Base-by-base conservation (phyloP, 805 yeast genomes). In the Soucietia sequanensis region DNA sequence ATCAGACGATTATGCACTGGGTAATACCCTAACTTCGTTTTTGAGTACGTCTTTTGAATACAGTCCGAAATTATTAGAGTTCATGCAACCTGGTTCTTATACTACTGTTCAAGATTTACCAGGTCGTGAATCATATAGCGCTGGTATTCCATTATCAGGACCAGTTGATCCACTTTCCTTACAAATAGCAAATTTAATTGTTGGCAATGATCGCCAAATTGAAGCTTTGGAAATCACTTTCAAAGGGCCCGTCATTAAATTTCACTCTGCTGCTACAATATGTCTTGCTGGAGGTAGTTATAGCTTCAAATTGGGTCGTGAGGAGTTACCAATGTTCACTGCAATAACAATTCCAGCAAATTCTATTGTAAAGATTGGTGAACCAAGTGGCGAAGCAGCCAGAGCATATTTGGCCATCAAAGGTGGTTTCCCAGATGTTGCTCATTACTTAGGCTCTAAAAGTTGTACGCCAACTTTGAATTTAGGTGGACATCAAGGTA, bases 71-170 rank as follows among this genome's bases (percentile, higher is more conserved):
- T 32, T 54, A 7, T 35, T 54, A 27, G 60, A 54, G 24, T 53
- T 54, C 33, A 39, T 39, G 14, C 52, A 54, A 6, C 46, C 58
- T 7, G 67, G 67, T 29, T 85, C 95, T 23, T 84, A 85, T 60
- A 87, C 96, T 16, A 83, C 95, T 4, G 86, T 88, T 33, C 96
- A 88, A 63, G 96, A 88, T 59, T 88, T 80, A 58, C 95, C 95
- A 12, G 95, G 95, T 34, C 43, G 54, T 30, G 36, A 36, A 16
- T 32, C 27, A n/a, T n/a, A 27, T 14, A 48, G 46, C 27, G 54
- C 52, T 27, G 60, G 60, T 33, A 47, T 55, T 24, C 60, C 60
- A 12, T 30, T 37, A 19, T 27, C 46, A 29, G 60, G 60, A 14
- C 60, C 60, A 4, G 43, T 44, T 20, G 60, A 55, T 36, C 39